These are phyloP conservation scores for Teunomyces cretensis DNA, from an alignment of 805 yeast genomes.

Conservation along the genomic window DNA sequence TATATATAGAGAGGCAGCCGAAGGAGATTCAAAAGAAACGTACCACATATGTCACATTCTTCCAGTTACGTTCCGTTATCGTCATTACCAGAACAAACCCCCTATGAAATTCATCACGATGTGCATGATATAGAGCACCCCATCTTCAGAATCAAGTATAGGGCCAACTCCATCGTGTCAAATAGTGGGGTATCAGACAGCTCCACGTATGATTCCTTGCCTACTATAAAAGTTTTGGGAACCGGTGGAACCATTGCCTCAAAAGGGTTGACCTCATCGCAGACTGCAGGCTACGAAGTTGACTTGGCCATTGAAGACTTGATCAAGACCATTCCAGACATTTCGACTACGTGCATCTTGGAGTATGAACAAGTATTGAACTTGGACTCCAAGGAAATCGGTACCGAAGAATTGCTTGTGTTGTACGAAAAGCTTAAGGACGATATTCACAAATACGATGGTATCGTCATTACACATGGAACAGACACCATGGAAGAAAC, in stretches of 20 bases:
- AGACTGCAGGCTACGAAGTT: conserved; percentile 55
- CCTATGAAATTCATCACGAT: conserved; percentile 22
- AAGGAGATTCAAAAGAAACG: neutral
- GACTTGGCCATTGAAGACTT: conserved; percentile 54
- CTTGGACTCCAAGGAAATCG: conserved; percentile 59
- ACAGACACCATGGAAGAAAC: conserved; percentile 71
- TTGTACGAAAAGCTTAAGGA: conserved; percentile 48
- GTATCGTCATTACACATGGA: conserved; percentile 69
- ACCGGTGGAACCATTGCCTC: conserved; percentile 65
- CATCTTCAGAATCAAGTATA: conserved; percentile 34
- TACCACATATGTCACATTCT: neutral
- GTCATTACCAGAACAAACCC: conserved; percentile 6
- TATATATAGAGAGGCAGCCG: neutral
- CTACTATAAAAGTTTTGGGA: conserved; percentile 49
- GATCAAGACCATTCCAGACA: conserved; percentile 54
- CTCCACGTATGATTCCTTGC: conserved; percentile 17
- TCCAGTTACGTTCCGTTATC: conserved; percentile 2
- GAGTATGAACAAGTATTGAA: conserved; percentile 64
- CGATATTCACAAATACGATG: conserved; percentile 48
- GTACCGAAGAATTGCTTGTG: conserved; percentile 43
- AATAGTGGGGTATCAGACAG: conserved; percentile 13
- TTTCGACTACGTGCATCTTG: conserved; percentile 51
- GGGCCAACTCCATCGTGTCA: conserved; percentile 30
- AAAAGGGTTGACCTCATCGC: conserved; percentile 45
- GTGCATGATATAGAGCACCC: conserved; percentile 29